A percentile compares a stretch with the other conserved stretches of the same genome.
Conservation (phyloP, 2,329 filamentous ascomycete genomes). For the Cytospora mali region DNA sequence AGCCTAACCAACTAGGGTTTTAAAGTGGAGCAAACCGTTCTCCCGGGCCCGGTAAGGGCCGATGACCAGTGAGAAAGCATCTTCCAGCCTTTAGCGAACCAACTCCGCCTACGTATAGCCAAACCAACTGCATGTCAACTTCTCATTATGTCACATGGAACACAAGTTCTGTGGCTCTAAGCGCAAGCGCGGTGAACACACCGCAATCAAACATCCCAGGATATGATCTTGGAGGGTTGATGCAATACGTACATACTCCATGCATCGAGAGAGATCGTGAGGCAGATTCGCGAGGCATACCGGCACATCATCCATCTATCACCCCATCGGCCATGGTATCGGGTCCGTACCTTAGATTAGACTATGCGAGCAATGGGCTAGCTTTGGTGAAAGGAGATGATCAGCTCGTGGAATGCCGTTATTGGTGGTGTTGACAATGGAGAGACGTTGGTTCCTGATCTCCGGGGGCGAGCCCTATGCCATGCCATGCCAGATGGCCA, state of each 20-base stretch:
- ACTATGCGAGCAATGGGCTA: background rate
- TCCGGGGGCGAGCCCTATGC: background rate
- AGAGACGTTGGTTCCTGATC: too few relatives aligned
- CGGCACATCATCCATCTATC: conserved; percentile 8
- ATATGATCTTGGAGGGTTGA: background rate
- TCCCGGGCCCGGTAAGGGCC: background rate
- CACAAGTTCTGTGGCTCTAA: background rate
- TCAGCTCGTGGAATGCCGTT: background rate
- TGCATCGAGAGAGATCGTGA: conserved; percentile 4
- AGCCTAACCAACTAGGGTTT: background rate
- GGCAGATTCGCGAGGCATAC: conserved; percentile 19
- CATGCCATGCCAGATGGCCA: background rate
- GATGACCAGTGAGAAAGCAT: background rate
- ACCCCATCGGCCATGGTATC: conserved; percentile 6
- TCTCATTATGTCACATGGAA: background rate
- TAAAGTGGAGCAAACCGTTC: conserved; percentile 1
- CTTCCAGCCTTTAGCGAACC: background rate
- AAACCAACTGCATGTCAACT: background rate
- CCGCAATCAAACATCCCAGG: background rate
- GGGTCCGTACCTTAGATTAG: background rate
- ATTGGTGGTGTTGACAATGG: background rate
- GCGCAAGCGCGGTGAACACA: background rate
- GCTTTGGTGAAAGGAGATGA: background rate
- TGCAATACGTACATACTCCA: background rate
- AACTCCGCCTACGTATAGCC: background rate